A percentile compares a stretch with the other conserved stretches of the same genome.
Conservation (phyloP, 2,329 filamentous ascomycete species). For the Colletotrichum gloeosporioides region DNA sequence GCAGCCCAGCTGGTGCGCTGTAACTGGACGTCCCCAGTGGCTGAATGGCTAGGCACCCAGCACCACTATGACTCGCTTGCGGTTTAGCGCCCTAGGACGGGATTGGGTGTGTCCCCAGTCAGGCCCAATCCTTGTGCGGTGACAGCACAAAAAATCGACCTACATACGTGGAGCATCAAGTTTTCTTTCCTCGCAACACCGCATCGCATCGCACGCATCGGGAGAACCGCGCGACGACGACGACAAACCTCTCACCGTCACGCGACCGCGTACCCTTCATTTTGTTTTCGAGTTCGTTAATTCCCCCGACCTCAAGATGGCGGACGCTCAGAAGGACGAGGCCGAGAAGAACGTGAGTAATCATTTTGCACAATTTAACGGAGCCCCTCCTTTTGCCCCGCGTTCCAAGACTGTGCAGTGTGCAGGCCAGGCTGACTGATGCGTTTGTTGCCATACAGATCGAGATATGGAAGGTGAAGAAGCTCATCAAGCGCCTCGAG, state of each 20-base stretch:
- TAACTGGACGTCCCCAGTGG: background rate
- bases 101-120: slow-evolving; percentile 8
- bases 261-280: slow-evolving; percentile 18
- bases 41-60: slow-evolving; percentile 1
- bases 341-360: slow-evolving; percentile 90
- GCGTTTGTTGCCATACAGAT: slow-evolving; percentile 50
- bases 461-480: slow-evolving; percentile 97
- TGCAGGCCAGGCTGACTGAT: slow-evolving; percentile 20
- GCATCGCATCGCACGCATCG: slow-evolving; percentile 20
- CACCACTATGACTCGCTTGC: slow-evolving; percentile 16
- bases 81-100: slow-evolving; percentile 18
- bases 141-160: slow-evolving; percentile 20
- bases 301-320: slow-evolving; percentile 69
- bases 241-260: slow-evolving; percentile 14
- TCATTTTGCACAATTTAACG: background rate
- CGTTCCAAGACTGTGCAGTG: slow-evolving; percentile 8
- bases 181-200: slow-evolving; percentile 20
- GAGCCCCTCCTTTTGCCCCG: slow-evolving; percentile 21
- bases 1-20: background rate
- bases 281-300: slow-evolving; percentile 11
- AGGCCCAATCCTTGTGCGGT: slow-evolving; percentile 14
- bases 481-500: slow-evolving; percentile 98
- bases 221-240: slow-evolving; percentile 20
- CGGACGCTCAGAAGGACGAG: slow-evolving; percentile 84
- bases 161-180: slow-evolving; percentile 17